Evolutionary conservation across 352 stramenopile genomes (phyloP), one percentile per base, ranked within the genome.

Genomic region (Pythium periplocum): DNA sequence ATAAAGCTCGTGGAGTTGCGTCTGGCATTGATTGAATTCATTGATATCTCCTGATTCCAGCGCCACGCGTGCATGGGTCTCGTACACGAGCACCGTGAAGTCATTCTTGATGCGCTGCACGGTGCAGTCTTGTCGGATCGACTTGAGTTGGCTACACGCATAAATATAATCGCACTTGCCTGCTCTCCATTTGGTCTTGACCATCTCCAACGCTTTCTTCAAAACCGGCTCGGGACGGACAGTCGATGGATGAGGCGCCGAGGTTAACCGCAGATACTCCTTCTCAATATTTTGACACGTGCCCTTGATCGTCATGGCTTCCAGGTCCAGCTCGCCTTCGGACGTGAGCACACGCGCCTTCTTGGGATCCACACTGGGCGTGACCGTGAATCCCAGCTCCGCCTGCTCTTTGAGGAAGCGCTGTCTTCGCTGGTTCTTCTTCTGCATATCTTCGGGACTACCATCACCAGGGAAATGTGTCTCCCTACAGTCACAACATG

Each of bases 101-200:
- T 68, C 74, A 71, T 98, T 98, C 69, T 98, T 95, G 57, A 99
- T 98, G 59, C 93, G 86, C 66, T 98, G 93, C 33, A 99, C 95
- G 11, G 94, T 98, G 60, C 98, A 96, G 78, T 99, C 97, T 72
- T 99, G 97, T 26, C 97, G 91, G 59, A 99, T 98, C 32, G 97
- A 97, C 71, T 99, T 99, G 47, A 99, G 88, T 66, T 99, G 97
- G 53, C 94, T 98, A 84, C 96, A 98, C 61, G 96, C 81, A 82
- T 97, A 97, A 56, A 95, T 70, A 83, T 98, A 97, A 79, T 98
- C 89, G 57, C 78, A 86, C 43, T 85, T 71, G 60, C 72, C 69
- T 50, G 83, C 58, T 57, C 92, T 88, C 87, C 90, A 97, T 74
- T 94, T 90, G 36, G 66, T 71, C 59, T 95, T 84, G 39, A 97